Conservation (phyloP, 306 rosid species). For the Dalbergia cochinchinensis region DNA sequence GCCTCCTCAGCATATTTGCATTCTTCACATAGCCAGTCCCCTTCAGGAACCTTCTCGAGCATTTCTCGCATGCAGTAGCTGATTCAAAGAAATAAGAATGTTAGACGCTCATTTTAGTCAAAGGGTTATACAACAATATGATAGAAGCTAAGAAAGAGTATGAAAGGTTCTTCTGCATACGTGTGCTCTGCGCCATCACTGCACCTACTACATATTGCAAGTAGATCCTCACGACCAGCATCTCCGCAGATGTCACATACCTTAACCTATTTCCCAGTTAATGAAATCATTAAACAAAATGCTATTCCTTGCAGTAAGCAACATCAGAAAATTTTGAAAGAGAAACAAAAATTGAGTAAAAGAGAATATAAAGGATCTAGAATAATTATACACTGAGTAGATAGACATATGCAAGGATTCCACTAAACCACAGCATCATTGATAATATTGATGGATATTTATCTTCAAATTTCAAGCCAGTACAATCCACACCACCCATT, state of each 20-base stretch:
- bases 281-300: background rate
- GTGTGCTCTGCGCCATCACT: constrained; percentile 98
- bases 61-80: constrained; percentile 94
- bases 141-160: constrained; percentile 8
- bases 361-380: constrained; percentile 17
- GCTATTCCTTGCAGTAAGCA: constrained; percentile 6
- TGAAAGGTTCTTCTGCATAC: constrained; percentile 59
- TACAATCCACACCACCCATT: constrained; percentile 20
- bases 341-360: background rate
- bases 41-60: constrained; percentile 80
- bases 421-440: constrained; percentile 17
- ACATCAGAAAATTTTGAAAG: constrained; percentile 29
- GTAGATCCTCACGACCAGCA: constrained; percentile 88
- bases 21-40: constrained; percentile 94
- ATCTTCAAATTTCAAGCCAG: constrained; percentile 25
- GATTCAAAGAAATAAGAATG: constrained; percentile 45
- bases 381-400: constrained; percentile 27
- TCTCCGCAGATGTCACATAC: constrained; percentile 99
- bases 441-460: background rate
- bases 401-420: constrained; percentile 6
- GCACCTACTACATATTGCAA: constrained; percentile 91
- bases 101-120: constrained; percentile 38
- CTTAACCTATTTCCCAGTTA: constrained; percentile 70
- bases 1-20: constrained; percentile 71
- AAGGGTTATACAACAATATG: constrained; percentile 31